Percentiles rank a stretch among this genome's conserved stretches.
phyloP scores from a whole-genome alignment of 805 yeast species.

The Candida endomychidarum region DNA sequence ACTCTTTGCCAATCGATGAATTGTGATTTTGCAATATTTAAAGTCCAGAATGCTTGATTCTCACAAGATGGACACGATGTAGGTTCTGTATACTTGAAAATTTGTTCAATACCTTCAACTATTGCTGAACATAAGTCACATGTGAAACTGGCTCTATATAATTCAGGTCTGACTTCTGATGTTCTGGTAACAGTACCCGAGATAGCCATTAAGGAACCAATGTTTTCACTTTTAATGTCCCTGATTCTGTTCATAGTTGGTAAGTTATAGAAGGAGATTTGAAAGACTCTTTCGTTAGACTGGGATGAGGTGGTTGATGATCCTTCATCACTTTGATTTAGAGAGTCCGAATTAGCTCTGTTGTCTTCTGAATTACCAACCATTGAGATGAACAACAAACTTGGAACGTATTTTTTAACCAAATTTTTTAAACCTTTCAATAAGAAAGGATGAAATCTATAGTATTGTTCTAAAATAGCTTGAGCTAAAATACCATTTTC shows the following conservation, averaged over 20 bases:
- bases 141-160: slow-evolving; percentile 79
- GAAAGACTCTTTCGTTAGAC: slow-evolving; percentile 72
- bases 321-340: slow-evolving; percentile 19
- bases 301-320: slow-evolving; percentile 46
- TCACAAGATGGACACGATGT: slow-evolving; percentile 88
- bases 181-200: slow-evolving; percentile 96
- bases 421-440: slow-evolving; percentile 71
- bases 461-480: slow-evolving; percentile 89
- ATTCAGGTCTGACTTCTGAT: slow-evolving; percentile 93
- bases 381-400: slow-evolving; percentile 45
- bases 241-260: slow-evolving; percentile 83
- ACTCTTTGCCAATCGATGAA: slow-evolving; percentile 97
- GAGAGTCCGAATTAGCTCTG: slow-evolving; percentile 5
- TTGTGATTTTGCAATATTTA: slow-evolving; percentile 78
- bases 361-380: slow-evolving; percentile 43
- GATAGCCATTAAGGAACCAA: slow-evolving; percentile 80
- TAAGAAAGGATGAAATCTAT: slow-evolving; percentile 86
- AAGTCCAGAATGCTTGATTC: slow-evolving; percentile 82
- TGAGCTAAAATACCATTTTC: slow-evolving; percentile 87
- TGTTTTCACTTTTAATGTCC: slow-evolving; percentile 84
- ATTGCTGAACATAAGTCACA: slow-evolving; percentile 87
- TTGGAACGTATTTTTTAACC: slow-evolving; percentile 74
- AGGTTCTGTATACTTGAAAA: slow-evolving; percentile 92
- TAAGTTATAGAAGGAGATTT: slow-evolving; percentile 82
- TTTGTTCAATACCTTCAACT: slow-evolving; percentile 88